Evolutionary conservation across 345 rosid species (phyloP).

Genomic region (Garcia nutans): DNA sequence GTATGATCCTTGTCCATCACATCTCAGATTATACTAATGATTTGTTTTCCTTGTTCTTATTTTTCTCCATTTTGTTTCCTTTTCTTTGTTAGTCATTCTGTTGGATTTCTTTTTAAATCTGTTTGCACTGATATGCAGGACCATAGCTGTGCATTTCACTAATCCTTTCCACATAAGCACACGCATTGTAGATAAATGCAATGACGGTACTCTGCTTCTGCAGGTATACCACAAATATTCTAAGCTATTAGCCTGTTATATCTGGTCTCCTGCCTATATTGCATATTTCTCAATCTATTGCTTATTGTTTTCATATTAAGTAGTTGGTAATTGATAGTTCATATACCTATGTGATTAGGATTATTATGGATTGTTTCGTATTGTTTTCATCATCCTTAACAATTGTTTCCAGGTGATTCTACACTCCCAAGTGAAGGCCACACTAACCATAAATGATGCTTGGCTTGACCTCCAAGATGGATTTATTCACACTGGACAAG

Average conservation of each 20-base stretch:
- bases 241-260: not conserved
- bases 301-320: not conserved
- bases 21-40: constrained; percentile 4
- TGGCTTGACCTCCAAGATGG: constrained; percentile 97
- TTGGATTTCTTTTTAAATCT: constrained; percentile 12
- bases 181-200: constrained; percentile 75
- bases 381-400: not conserved
- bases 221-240: constrained; percentile 54
- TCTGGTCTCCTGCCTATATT: not conserved
- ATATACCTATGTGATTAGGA: not conserved
- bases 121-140: constrained; percentile 45
- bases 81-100: not conserved
- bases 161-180: constrained; percentile 89
- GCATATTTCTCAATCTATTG: not conserved
- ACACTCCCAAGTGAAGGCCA: constrained; percentile 88
- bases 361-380: not conserved
- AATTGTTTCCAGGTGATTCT: constrained; percentile 62
- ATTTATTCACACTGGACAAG: constrained; percentile 61
- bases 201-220: constrained; percentile 71
- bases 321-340: not conserved
- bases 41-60: constrained; percentile 2
- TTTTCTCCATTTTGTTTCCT: not conserved
- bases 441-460: constrained; percentile 73
- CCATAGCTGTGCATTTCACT: constrained; percentile 92
- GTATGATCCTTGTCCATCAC: constrained; percentile 32